Percentiles rank a stretch among this genome's conserved stretches.
These are phyloP conservation scores for Helianthus tuberosus DNA, from an alignment of 129 eudicot species.

Conservation along the genomic window DNA sequence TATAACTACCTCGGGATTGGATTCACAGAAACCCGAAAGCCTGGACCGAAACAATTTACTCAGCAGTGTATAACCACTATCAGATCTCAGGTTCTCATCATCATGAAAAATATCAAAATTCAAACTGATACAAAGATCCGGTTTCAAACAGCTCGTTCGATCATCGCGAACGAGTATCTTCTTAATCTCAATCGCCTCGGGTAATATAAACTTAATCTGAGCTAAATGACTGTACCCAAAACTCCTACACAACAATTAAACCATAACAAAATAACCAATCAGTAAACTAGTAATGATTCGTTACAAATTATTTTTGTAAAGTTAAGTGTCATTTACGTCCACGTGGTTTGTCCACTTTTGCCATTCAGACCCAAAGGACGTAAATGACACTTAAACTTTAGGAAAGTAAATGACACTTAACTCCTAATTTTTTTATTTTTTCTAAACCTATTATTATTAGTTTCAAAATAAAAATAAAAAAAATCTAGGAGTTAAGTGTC, in stretches of 20 bases:
- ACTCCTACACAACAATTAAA: conserved; percentile 49
- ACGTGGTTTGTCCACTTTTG: too few relatives aligned
- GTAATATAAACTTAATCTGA: conserved; percentile 74
- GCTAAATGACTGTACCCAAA: conserved; percentile 71
- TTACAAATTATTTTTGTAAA: too few relatives aligned
- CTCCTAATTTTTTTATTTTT: too few relatives aligned
- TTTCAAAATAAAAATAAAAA: too few relatives aligned
- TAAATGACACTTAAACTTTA: too few relatives aligned
- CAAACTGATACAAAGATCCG: conserved; percentile 63
- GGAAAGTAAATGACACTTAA: too few relatives aligned
- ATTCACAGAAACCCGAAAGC: conserved; percentile 47
- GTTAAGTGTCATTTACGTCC: too few relatives aligned
- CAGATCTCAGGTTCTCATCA: conserved; percentile 39
- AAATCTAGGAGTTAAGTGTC: too few relatives aligned
- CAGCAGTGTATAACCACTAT: conserved; percentile 41
- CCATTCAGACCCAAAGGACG: too few relatives aligned
- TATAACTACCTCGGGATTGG: conserved; percentile 68
- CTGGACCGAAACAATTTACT: conserved; percentile 66
- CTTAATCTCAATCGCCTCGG: conserved; percentile 74
- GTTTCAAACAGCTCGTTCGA: conserved; percentile 70
- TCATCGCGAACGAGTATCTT: conserved; percentile 70
- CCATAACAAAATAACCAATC: background rate
- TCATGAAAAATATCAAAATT: conserved; percentile 39
- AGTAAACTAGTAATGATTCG: background rate
- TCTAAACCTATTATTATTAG: too few relatives aligned